A percentile compares a stretch with the other conserved stretches of the same genome.
Conservation (phyloP, 192 early-diverging fungal genomes). For the Coemansia sp. region DNA sequence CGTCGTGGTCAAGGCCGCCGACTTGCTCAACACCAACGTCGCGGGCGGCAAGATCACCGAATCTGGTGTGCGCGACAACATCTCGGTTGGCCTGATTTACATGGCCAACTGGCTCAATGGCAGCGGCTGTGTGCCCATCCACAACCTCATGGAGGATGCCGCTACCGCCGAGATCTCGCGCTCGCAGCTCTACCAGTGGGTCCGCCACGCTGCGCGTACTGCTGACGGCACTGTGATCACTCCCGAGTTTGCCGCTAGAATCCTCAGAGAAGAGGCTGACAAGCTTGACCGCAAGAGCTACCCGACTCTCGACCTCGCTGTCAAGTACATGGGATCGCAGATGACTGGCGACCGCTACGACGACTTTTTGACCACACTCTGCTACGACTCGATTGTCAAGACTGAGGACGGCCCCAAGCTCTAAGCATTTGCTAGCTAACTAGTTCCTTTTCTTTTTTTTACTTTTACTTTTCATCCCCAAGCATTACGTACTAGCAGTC, state of each 20-base stretch:
- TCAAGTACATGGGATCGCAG: conserved; percentile 70
- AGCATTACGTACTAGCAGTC: neutral
- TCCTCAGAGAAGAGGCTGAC: conserved; percentile 89
- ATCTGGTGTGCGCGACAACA: conserved; percentile 87
- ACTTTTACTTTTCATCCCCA: neutral
- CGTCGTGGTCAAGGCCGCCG: conserved; percentile 77
- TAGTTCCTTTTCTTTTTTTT: neutral
- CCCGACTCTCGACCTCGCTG: conserved; percentile 57
- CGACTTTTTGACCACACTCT: conserved; percentile 92
- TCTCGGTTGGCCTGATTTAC: conserved; percentile 89
- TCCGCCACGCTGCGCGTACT: conserved; percentile 80
- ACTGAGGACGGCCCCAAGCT: conserved; percentile 41
- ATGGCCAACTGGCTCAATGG: conserved; percentile 97
- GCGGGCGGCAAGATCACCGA: conserved; percentile 82
- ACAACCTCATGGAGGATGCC: conserved; percentile 98
- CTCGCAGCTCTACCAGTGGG: conserved; percentile 98
- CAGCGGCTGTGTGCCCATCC: conserved; percentile 95
- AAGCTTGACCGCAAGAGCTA: conserved; percentile 65
- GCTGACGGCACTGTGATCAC: conserved; percentile 82
- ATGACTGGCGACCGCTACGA: conserved; percentile 82
- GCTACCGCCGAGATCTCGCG: conserved; percentile 98
- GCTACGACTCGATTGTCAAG: conserved; percentile 86
- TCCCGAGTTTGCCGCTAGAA: conserved; percentile 69
- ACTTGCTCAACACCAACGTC: conserved; percentile 81
- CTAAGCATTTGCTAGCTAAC: conserved; percentile 10